Conservation (phyloP, 768 basidiomycete species). For the Mycena polygramma region DNA sequence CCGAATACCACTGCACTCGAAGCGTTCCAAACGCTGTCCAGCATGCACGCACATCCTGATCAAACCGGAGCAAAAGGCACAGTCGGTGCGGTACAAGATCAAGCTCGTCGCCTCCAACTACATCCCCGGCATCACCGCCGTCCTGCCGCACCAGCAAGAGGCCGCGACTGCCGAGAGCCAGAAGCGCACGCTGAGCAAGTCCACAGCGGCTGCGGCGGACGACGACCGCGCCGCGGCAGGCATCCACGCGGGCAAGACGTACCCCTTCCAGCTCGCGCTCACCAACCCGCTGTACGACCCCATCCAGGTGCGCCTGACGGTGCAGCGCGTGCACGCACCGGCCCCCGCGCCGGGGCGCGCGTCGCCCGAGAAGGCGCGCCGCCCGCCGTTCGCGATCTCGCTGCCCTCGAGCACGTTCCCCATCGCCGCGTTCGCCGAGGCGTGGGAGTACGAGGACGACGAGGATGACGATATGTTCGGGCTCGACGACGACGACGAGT, state of each 20-base stretch:
- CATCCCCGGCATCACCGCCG: constrained; percentile 85
- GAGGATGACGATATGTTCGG: constrained; percentile 94
- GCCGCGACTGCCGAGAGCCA: constrained; percentile 56
- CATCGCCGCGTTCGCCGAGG: constrained; percentile 92
- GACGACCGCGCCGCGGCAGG: constrained; percentile 56
- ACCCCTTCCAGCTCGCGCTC: constrained; percentile 90
- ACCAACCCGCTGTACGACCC: constrained; percentile 97
- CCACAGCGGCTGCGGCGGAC: constrained; percentile 49
- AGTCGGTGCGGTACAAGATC: constrained; percentile 95
- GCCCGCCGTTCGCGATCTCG: constrained; percentile 84
- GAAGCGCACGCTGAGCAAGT: constrained; percentile 57
- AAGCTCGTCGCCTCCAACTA: constrained; percentile 97
- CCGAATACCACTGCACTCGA: constrained; percentile 93
- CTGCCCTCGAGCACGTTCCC: constrained; percentile 85
- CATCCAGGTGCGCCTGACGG: constrained; percentile 90
- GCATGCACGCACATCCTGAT: constrained; percentile 96
- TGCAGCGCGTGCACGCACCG: constrained; percentile 74
- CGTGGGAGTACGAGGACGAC: constrained; percentile 98
- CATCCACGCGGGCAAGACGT: constrained; percentile 84
- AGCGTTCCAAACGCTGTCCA: constrained; percentile 96
- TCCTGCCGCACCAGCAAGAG: constrained; percentile 70
- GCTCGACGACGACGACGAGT: constrained; percentile 78
- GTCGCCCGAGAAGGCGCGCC: constrained; percentile 66
- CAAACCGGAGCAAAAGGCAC: constrained; percentile 97
- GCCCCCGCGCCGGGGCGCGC: constrained; percentile 50